A percentile compares a stretch with the other conserved stretches of the same genome.
Conservation (phyloP, 306 rosid species). For the Dryas alaskensis region DNA sequence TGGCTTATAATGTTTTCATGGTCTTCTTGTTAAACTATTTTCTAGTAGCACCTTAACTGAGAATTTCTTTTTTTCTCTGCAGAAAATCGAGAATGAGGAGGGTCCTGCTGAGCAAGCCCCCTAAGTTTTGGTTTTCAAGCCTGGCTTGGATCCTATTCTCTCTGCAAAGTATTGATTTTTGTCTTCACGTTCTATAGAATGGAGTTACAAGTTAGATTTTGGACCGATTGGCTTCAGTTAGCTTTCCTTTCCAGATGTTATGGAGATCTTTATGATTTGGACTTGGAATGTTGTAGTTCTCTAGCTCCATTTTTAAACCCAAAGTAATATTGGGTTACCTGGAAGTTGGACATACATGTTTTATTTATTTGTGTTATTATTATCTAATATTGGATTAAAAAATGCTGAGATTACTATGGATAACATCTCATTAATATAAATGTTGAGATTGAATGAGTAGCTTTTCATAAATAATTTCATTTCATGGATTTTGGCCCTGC, state of each 20-base stretch:
- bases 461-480: not conserved
- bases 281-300: not conserved
- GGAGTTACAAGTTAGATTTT: constrained; percentile 19
- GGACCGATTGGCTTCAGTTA: constrained; percentile 18
- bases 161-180: not conserved
- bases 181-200: constrained; percentile 7
- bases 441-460: not conserved
- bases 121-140: constrained; percentile 22
- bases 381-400: not conserved
- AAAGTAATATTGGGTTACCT: not conserved
- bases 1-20: not conserved
- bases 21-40: constrained; percentile 5
- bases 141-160: not conserved
- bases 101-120: constrained; percentile 42
- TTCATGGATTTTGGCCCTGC: not conserved
- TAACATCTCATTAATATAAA: no score
- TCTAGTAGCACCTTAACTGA: constrained; percentile 12
- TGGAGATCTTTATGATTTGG: constrained; percentile 18
- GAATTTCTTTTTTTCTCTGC: constrained; percentile 17
- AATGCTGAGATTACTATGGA: no score
- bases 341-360: not conserved
- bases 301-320: not conserved
- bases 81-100: constrained; percentile 45
- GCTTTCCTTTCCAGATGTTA: constrained; percentile 17
- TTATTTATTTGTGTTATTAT: not conserved